Evolutionary conservation across 192 early-diverging fungal genomes (phyloP).

Genomic region (Coemansia sp.): DNA sequence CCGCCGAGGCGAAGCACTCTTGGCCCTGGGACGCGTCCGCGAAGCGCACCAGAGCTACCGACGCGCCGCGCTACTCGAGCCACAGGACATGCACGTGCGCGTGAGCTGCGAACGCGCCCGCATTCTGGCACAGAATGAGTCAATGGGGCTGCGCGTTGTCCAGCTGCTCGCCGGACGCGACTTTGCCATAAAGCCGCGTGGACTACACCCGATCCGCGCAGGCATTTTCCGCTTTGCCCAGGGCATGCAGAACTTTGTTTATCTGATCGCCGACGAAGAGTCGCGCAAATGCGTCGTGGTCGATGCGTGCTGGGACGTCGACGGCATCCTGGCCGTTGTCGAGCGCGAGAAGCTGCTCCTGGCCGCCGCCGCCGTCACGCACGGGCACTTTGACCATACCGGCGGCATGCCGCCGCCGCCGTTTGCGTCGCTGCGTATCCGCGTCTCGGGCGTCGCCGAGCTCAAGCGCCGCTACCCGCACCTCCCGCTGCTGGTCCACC

Average conservation of each 20-base stretch:
- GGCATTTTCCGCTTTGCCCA: conserved; percentile 72
- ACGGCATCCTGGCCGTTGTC: conserved; percentile 67
- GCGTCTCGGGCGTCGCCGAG: conserved; percentile 72
- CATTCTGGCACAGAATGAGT: conserved; percentile 54
- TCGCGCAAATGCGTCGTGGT: conserved; percentile 73
- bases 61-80: conserved; percentile 48
- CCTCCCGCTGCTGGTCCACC: conserved; percentile 72
- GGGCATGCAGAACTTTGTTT: conserved; percentile 84
- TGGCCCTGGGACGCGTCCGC: conserved; percentile 50
- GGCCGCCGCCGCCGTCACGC: conserved; percentile 73
- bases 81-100: conserved; percentile 50
- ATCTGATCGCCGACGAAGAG: conserved; percentile 68
- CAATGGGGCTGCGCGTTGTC: conserved; percentile 59
- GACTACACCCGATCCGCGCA: conserved; percentile 68
- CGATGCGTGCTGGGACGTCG: conserved; percentile 94
- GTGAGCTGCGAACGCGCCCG: conserved; percentile 53
- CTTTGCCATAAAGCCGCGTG: conserved; percentile 54
- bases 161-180: conserved; percentile 72
- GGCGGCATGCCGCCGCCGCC: conserved; percentile 87
- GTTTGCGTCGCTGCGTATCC: conserved; percentile 72
- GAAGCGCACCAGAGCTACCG: conserved; percentile 51
- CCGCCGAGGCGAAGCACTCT: conserved; percentile 56
- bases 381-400: conserved; percentile 83
- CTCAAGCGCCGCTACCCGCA: conserved; percentile 70
- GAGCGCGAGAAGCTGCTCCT: conserved; percentile 60